These are phyloP conservation scores for Pyrrhoderma lamaoense DNA, from an alignment of 1,284 basidiomycete genomes.

Conservation along the genomic window DNA sequence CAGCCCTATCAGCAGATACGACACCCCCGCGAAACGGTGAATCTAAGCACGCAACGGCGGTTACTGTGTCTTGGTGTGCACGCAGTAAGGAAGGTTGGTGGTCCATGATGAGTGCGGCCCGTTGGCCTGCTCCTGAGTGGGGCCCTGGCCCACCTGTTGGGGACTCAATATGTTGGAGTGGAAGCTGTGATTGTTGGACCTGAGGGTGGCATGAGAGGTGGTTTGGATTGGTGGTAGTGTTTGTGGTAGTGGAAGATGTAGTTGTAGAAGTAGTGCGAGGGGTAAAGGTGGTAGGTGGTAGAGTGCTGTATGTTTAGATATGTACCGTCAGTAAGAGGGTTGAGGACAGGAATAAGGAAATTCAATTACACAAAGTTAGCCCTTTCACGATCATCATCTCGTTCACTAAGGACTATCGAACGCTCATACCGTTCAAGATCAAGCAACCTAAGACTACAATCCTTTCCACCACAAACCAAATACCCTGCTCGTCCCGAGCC, in stretches of 20 bases:
- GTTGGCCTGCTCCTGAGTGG: conserved; percentile 57
- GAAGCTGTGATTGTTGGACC: neutral
- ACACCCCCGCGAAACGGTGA: conserved; percentile 82
- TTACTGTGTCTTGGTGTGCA: conserved; percentile 80
- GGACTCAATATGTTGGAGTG: conserved; percentile 48
- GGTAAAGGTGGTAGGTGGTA: too few species aligned
- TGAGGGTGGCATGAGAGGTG: conserved; percentile 2
- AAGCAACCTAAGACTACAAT: conserved; percentile 77
- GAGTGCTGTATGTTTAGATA: too few species aligned
- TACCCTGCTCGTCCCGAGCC: conserved; percentile 42
- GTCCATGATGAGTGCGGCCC: conserved; percentile 70
- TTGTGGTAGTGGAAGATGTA: neutral
- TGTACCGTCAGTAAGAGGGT: too few species aligned
- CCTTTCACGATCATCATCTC: conserved; percentile 59
- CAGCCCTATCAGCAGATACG: conserved; percentile 77
- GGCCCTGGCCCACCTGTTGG: conserved; percentile 41
- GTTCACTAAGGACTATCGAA: conserved; percentile 66
- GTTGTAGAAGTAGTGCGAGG: neutral
- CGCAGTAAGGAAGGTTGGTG: conserved; percentile 74
- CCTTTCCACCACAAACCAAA: conserved; percentile 74
- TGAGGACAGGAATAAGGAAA: too few species aligned
- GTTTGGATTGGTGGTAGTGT: neutral
- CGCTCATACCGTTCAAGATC: conserved; percentile 67
- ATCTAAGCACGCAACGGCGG: conserved; percentile 74
- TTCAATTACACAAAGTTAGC: conserved; percentile 58